These are phyloP conservation scores for Metschnikowia gruessii DNA, from an alignment of 805 yeast genomes.

Conservation along the genomic window DNA sequence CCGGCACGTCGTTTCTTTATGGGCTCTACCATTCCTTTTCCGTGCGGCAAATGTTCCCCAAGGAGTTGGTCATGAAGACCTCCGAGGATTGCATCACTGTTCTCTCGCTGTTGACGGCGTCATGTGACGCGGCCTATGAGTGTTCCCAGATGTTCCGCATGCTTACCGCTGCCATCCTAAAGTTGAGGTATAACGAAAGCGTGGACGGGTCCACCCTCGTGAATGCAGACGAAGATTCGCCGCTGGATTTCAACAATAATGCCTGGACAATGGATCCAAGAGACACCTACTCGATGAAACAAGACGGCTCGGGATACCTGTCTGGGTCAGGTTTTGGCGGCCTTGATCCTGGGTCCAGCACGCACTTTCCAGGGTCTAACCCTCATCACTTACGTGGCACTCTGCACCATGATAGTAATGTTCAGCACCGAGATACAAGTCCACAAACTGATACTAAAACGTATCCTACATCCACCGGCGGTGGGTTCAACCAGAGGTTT, in stretches of 20 bases:
- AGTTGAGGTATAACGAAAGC: slow-evolving; percentile 45
- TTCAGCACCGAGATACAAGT: too few species aligned
- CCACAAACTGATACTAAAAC: background rate
- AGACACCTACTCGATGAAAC: background rate
- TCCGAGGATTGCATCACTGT: slow-evolving; percentile 57
- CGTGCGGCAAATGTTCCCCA: slow-evolving; percentile 43
- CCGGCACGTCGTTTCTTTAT: slow-evolving; percentile 81
- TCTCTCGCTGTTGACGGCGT: slow-evolving; percentile 56
- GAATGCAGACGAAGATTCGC: background rate
- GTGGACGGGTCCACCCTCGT: slow-evolving; percentile 5
- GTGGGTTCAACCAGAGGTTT: background rate
- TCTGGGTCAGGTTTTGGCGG: background rate
- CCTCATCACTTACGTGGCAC: too few species aligned
- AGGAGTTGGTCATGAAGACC: slow-evolving; percentile 45
- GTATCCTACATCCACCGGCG: background rate
- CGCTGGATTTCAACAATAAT: background rate
- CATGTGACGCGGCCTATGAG: slow-evolving; percentile 74
- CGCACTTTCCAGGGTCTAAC: background rate
- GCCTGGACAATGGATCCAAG: background rate
- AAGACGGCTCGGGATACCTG: background rate
- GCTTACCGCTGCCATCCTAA: slow-evolving; percentile 66
- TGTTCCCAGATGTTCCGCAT: slow-evolving; percentile 73
- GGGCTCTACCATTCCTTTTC: slow-evolving; percentile 68
- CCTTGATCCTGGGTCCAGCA: background rate
- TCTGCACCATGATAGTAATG: too few species aligned